These are phyloP conservation scores for Echinochloa phyllopogon DNA, from an alignment of 176 grass and related monocot species.

Conservation along the genomic window DNA sequence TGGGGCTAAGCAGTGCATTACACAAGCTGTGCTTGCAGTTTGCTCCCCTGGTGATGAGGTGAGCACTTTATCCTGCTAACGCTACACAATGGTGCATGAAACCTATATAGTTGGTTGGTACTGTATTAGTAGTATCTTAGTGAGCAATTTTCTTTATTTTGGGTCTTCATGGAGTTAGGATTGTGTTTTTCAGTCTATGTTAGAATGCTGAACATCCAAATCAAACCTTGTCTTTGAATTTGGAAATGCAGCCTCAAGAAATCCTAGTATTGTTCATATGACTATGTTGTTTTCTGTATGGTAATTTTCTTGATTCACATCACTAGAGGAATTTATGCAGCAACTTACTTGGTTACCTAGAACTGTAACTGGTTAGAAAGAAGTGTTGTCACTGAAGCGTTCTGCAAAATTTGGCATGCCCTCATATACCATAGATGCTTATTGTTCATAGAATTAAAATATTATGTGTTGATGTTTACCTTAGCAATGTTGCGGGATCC, in stretches of 20 bases:
- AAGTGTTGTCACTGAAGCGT: not conserved
- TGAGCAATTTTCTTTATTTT: not conserved
- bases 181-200: conserved; percentile 6
- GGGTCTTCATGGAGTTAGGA: not conserved
- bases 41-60: conserved; percentile 88
- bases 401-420: not conserved
- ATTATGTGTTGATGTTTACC: not conserved
- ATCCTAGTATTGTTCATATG: not conserved
- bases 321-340: not conserved
- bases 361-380: not conserved
- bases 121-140: not conserved
- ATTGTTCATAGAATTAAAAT: conserved; percentile 5
- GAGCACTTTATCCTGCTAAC: not conserved
- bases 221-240: not conserved
- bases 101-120: not conserved
- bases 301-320: not conserved
- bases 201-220: not conserved
- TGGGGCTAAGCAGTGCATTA: conserved; percentile 79
- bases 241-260: not conserved
- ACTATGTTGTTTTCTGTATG: not conserved
- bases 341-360: not conserved
- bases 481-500: not conserved
- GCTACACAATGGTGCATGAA: not conserved
- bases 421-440: not conserved
- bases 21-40: conserved; percentile 77